Evolutionary conservation across 2,329 filamentous ascomycete species (phyloP).

Genomic region (Penicillium sp.): DNA sequence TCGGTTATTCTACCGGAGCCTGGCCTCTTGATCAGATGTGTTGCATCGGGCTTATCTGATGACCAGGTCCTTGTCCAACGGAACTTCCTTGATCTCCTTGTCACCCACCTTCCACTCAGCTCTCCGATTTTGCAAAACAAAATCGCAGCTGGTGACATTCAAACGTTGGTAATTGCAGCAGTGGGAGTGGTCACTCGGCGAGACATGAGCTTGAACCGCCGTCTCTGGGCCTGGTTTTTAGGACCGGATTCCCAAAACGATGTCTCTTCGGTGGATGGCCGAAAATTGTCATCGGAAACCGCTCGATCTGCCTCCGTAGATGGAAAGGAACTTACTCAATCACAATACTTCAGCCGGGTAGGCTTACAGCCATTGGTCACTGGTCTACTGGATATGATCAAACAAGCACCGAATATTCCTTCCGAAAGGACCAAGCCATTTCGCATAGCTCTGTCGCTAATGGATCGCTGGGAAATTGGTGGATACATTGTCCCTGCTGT

Average conservation of each 20-base stretch:
- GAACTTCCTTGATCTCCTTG: conserved; percentile 84
- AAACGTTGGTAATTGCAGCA: conserved; percentile 71
- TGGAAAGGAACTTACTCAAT: conserved; percentile 48
- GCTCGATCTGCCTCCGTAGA: conserved; percentile 23
- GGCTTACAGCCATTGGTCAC: conserved; percentile 65
- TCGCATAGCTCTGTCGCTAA: conserved; percentile 82
- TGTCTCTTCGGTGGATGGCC: conserved; percentile 25
- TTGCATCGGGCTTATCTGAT: conserved; percentile 79
- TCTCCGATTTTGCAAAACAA: conserved; percentile 68
- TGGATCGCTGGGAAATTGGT: conserved; percentile 98
- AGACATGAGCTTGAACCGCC: conserved; percentile 92
- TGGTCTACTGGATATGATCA: conserved; percentile 70
- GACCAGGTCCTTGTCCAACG: conserved; percentile 85
- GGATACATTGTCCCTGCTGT: conserved; percentile 78
- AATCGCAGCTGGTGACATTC: conserved; percentile 65
- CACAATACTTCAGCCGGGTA: conserved; percentile 73
- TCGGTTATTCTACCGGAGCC: conserved; percentile 66
- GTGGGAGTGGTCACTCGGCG: conserved; percentile 77
- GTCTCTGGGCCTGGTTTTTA: conserved; percentile 92
- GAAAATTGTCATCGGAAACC: conserved; percentile 23
- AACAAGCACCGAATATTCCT: conserved; percentile 46
- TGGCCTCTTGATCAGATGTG: conserved; percentile 78
- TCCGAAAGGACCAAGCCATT: conserved; percentile 73
- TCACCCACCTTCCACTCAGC: conserved; percentile 78
- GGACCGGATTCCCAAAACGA: conserved; percentile 57